These are phyloP conservation scores for Persicaria tinctoria DNA, from an alignment of 148 eudicot genomes.

Conservation along the genomic window DNA sequence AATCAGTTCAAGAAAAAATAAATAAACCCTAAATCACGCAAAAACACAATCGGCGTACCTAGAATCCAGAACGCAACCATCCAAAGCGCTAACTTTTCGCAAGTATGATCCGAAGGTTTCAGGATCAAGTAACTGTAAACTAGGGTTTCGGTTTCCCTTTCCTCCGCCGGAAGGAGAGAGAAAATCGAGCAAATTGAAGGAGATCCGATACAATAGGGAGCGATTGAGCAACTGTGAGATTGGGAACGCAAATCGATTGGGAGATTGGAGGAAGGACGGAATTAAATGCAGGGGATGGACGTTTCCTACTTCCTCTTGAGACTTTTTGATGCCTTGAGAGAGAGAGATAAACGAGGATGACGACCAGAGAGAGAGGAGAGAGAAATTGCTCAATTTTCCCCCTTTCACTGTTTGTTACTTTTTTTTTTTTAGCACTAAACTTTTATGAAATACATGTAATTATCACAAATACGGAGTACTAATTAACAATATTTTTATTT, in stretches of 20 bases:
- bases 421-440: slow-evolving; percentile 7
- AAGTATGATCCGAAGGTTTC: neutral
- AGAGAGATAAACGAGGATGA: slow-evolving; percentile 6
- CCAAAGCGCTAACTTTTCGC: neutral
- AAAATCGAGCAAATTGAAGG: neutral
- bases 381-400: neutral
- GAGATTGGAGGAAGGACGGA: slow-evolving; percentile 8
- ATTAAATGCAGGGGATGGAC: slow-evolving; percentile 7
- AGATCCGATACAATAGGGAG: neutral
- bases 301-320: slow-evolving; percentile 8
- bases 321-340: neutral
- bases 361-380: slow-evolving; percentile 1
- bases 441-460: neutral
- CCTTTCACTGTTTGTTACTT: neutral
- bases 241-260: slow-evolving; percentile 3
- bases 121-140: slow-evolving; percentile 8
- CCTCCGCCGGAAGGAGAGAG: neutral
- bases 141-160: neutral
- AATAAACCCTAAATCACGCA: neutral
- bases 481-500: too few species aligned
- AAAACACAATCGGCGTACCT: slow-evolving; percentile 8
- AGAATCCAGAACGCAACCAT: neutral
- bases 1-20: neutral
- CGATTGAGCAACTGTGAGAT: neutral
- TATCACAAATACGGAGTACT: too few species aligned